Percentiles rank a stretch among this genome's conserved stretches.
phyloP scores from a whole-genome alignment of 2,329 filamentous ascomycete species.

The Davidsoniella virescens region DNA sequence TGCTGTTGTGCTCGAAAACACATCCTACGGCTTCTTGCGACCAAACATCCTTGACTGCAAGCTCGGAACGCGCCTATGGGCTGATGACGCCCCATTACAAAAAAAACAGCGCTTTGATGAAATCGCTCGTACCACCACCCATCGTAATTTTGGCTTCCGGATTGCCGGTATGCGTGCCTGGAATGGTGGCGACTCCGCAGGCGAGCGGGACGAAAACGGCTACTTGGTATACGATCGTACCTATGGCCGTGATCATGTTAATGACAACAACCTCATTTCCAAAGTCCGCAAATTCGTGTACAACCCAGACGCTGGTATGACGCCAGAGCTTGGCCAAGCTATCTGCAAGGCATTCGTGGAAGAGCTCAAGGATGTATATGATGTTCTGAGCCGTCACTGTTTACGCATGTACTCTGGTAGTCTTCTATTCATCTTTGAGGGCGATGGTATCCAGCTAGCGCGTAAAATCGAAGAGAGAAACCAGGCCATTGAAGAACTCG shows the following conservation, averaged over 20 bases:
- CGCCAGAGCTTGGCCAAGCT: conserved; percentile 38
- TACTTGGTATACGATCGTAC: conserved; percentile 48
- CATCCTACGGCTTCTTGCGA: conserved; percentile 60
- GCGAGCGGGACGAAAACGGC: conserved; percentile 35
- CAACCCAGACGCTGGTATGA: conserved; percentile 40
- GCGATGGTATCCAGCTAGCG: conserved; percentile 39
- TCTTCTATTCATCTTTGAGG: conserved; percentile 48
- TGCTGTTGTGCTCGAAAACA: conserved; percentile 74
- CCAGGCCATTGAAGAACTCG: conserved; percentile 27
- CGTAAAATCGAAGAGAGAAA: conserved; percentile 38
- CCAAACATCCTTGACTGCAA: conserved; percentile 93
- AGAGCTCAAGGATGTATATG: conserved; percentile 36
- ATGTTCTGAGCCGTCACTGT: conserved; percentile 37
- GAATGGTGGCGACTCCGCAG: conserved; percentile 35
- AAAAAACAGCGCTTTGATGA: conserved; percentile 46
- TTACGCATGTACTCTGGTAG: conserved; percentile 49
- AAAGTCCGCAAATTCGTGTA: conserved; percentile 43
- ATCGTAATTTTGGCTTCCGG: conserved; percentile 42
- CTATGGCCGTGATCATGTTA: conserved; percentile 38
- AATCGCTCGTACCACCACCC: conserved; percentile 42
- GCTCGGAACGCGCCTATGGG: conserved; percentile 74
- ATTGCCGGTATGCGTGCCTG: conserved; percentile 51
- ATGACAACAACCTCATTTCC: conserved; percentile 35
- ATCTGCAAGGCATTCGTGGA: conserved; percentile 37
- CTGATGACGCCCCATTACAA: conserved; percentile 46